These are phyloP conservation scores for Peronospora destructor DNA, from an alignment of 352 stramenopile species.

Conservation along the genomic window DNA sequence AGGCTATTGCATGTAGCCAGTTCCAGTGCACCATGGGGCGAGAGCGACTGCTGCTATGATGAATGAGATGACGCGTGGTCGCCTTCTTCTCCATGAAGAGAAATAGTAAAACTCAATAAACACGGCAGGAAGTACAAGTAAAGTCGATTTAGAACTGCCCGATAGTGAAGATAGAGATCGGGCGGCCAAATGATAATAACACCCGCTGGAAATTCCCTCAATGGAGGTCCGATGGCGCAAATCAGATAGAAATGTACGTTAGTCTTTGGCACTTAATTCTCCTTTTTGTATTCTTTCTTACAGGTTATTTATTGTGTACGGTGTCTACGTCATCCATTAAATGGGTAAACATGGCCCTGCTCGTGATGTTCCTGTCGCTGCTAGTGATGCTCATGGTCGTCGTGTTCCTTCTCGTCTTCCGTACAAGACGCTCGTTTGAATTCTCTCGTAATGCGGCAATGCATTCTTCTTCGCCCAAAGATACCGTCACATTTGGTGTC, in stretches of 20 bases:
- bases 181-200: too few species aligned
- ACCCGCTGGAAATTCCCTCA: too few species aligned
- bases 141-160: too few species aligned
- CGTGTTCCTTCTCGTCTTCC: conserved; percentile 29
- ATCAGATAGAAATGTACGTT: too few species aligned
- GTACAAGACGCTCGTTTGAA: conserved; percentile 37
- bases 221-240: too few species aligned
- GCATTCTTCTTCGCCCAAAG: not conserved
- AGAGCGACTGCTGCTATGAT: conserved; percentile 5
- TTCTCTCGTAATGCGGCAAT: conserved; percentile 21
- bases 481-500: conserved; percentile 68
- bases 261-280: too few species aligned
- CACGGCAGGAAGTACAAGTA: not conserved
- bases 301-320: too few species aligned
- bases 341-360: not conserved
- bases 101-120: conserved; percentile 3
- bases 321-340: too few species aligned
- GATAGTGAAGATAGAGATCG: too few species aligned
- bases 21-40: conserved; percentile 47
- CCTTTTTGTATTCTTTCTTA: too few species aligned
- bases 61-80: not conserved
- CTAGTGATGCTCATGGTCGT: conserved; percentile 16
- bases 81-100: conserved; percentile 18
- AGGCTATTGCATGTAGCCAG: conserved; percentile 66
- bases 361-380: conserved; percentile 18